Conservation (phyloP, 2,329 filamentous ascomycete genomes). For the Alternaria sp. region DNA sequence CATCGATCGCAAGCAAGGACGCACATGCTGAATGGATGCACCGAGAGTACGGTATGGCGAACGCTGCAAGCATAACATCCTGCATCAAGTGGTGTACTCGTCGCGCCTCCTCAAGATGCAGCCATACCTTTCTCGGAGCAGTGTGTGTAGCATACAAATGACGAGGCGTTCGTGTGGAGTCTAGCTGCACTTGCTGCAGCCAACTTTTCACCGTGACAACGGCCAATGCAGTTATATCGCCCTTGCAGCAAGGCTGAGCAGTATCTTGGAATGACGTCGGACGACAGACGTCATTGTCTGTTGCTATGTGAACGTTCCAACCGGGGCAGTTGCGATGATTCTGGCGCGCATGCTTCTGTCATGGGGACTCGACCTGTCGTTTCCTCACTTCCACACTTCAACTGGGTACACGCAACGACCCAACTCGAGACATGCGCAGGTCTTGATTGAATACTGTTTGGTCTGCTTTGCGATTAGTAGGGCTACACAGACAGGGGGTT, state of each 20-base stretch:
- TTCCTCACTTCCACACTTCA: constrained; percentile 26
- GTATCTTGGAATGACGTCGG: neutral
- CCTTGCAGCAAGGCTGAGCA: constrained; percentile 47
- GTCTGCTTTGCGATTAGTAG: constrained; percentile 37
- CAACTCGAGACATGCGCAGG: constrained; percentile 22
- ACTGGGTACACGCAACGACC: constrained; percentile 15
- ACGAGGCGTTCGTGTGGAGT: constrained; percentile 33
- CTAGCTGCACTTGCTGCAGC: constrained; percentile 30
- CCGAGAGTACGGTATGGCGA: constrained; percentile 31
- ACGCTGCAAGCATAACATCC: constrained; percentile 31
- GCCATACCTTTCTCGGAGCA: constrained; percentile 39
- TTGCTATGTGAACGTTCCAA: neutral
- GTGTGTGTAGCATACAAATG: constrained; percentile 34
- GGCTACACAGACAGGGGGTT: constrained; percentile 41
- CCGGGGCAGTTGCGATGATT: neutral
- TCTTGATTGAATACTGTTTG: constrained; percentile 39
- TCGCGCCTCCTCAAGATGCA: constrained; percentile 30
- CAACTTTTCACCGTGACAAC: constrained; percentile 21
- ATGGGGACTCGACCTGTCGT: constrained; percentile 34
- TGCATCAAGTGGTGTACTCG: constrained; percentile 41
- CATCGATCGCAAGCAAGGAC: constrained; percentile 22
- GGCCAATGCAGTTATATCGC: constrained; percentile 31
- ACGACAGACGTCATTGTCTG: neutral
- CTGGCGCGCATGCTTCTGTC: neutral
- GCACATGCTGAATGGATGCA: constrained; percentile 26